Conservation (phyloP, 257 asterid genomes). For the Coffea canephora region DNA sequence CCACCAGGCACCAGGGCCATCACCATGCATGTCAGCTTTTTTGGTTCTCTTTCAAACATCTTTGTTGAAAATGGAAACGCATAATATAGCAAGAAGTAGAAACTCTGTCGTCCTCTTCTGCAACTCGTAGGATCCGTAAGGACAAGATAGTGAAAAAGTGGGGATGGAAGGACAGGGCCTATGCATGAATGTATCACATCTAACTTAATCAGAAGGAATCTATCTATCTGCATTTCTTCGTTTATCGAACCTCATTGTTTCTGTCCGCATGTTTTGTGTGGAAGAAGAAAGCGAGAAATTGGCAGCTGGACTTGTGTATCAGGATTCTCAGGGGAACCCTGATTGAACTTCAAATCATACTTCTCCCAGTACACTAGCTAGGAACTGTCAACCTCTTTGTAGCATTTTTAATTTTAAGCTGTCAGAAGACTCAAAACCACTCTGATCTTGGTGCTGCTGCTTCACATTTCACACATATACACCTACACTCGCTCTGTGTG, state of each 20-base stretch:
- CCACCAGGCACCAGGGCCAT: neutral
- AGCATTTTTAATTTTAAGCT: neutral
- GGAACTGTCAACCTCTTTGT: conserved; percentile 10
- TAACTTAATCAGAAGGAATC: conserved; percentile 19
- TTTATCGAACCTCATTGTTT: conserved; percentile 9
- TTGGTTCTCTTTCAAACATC: conserved; percentile 23
- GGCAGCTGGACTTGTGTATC: conserved; percentile 1
- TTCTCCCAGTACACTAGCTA: neutral
- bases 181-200: conserved; percentile 36
- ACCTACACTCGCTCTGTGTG: neutral
- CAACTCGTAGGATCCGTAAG: conserved; percentile 35
- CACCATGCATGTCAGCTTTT: conserved; percentile 33
- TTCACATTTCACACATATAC: neutral
- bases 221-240: conserved; percentile 12
- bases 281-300: neutral
- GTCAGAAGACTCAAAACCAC: neutral
- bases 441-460: neutral
- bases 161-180: conserved; percentile 2
- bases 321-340: conserved; percentile 6
- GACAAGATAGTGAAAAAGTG: conserved; percentile 19
- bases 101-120: conserved; percentile 19
- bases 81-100: conserved; percentile 12
- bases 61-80: conserved; percentile 44
- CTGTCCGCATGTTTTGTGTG: conserved; percentile 3
- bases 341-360: neutral